A percentile compares a stretch with the other conserved stretches of the same genome.
Evolutionary conservation across 495 filamentous ascomycete genomes (phyloP).

Genomic region (Trichoderma orchidacearum): DNA sequence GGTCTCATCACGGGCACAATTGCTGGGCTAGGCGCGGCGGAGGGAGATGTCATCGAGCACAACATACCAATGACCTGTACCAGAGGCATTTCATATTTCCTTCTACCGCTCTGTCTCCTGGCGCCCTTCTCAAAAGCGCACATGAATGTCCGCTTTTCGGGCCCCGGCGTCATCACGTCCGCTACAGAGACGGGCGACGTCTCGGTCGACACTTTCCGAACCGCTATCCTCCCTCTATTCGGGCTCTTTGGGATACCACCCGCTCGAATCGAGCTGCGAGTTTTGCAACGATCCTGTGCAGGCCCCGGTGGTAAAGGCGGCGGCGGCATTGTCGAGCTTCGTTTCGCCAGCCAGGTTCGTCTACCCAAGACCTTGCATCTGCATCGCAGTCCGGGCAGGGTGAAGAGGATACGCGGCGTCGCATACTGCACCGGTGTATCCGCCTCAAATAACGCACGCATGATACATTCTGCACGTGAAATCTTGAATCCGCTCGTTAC

Average conservation of each 20-base stretch:
- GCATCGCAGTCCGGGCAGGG: conserved; percentile 59
- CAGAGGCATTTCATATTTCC: conserved; percentile 82
- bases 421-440: conserved; percentile 85
- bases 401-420: conserved; percentile 83
- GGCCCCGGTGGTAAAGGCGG: conserved; percentile 62
- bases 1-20: conserved; percentile 78
- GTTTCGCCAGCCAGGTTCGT: conserved; percentile 83
- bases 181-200: conserved; percentile 71
- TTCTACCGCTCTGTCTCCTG: conserved; percentile 76
- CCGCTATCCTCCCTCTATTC: conserved; percentile 80
- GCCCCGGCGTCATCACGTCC: conserved; percentile 86
- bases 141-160: conserved; percentile 77
- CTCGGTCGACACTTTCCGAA: conserved; percentile 83
- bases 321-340: conserved; percentile 81
- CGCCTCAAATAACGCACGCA: conserved; percentile 81
- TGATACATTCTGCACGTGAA: conserved; percentile 83
- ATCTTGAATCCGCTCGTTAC: conserved; percentile 72
- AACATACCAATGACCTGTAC: conserved; percentile 59
- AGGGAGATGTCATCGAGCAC: conserved; percentile 62
- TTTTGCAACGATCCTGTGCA: conserved; percentile 63
- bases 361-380: conserved; percentile 91
- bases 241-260: conserved; percentile 73
- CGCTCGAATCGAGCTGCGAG: conserved; percentile 74
- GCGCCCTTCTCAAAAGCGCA: conserved; percentile 86
- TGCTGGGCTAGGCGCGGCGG: conserved; percentile 47